Percentiles rank a stretch among this genome's conserved stretches.
phyloP scores from a whole-genome alignment of 257 asterid genomes.

The Jacaranda copaia region DNA sequence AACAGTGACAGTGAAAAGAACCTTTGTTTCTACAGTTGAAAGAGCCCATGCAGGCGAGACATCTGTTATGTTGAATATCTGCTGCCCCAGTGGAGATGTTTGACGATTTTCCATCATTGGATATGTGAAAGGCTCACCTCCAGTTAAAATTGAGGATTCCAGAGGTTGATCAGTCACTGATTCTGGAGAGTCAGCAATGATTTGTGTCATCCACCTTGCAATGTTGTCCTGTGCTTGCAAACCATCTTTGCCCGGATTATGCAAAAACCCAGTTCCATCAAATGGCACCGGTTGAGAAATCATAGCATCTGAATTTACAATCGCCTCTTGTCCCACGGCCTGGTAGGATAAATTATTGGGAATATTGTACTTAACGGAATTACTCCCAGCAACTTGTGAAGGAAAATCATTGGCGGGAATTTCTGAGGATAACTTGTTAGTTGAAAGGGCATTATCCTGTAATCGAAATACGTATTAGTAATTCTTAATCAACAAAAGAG shows the following conservation, averaged over 20 bases:
- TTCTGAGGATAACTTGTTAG: constrained; percentile 47
- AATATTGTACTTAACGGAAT: constrained; percentile 39
- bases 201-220: constrained; percentile 66
- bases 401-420: constrained; percentile 48
- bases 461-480: constrained; percentile 36
- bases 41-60: constrained; percentile 84
- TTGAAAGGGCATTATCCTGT: constrained; percentile 56
- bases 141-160: constrained; percentile 56
- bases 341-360: constrained; percentile 49
- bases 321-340: constrained; percentile 45
- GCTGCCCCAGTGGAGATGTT: constrained; percentile 51
- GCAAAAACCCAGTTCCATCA: constrained; percentile 44
- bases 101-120: constrained; percentile 40
- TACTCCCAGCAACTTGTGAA: constrained; percentile 49
- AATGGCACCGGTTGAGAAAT: constrained; percentile 47
- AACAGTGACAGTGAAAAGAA: constrained; percentile 38
- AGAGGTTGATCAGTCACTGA: constrained; percentile 50
- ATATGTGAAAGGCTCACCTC: constrained; percentile 51
- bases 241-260: constrained; percentile 48
- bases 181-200: constrained; percentile 66
- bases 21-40: constrained; percentile 92
- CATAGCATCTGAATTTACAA: constrained; percentile 46
- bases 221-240: constrained; percentile 74
- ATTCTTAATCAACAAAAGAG: constrained; percentile 26
- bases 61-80: constrained; percentile 69